Conservation (phyloP, 2,329 filamentous ascomycete species). For the Neocucurbitaria cava region DNA sequence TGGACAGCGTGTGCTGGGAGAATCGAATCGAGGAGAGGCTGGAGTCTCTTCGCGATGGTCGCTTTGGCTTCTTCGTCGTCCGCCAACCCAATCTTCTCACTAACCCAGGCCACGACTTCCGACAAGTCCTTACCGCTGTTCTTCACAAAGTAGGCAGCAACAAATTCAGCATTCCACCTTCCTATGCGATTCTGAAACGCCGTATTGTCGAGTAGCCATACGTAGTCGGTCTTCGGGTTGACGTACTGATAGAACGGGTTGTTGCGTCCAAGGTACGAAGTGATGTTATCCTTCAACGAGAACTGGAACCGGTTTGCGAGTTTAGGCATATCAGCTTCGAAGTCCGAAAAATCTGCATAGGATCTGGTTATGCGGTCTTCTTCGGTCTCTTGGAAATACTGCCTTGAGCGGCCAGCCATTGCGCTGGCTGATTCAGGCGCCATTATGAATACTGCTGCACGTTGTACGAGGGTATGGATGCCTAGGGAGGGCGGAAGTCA, state of each 20-base stretch:
- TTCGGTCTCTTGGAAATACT: conserved; percentile 41
- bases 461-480: conserved; percentile 19
- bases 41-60: conserved; percentile 71
- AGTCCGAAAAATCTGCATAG: conserved; percentile 39
- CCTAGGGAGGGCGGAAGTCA: conserved; percentile 39
- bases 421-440: conserved; percentile 28
- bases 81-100: conserved; percentile 70
- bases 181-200: conserved; percentile 67
- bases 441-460: conserved; percentile 33
- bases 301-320: conserved; percentile 43
- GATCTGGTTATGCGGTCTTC: conserved; percentile 41
- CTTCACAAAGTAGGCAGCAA: conserved; percentile 80
- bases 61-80: conserved; percentile 57
- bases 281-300: conserved; percentile 48
- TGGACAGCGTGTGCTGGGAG: conserved; percentile 72
- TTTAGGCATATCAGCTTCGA: conserved; percentile 47
- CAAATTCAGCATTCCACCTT: conserved; percentile 81
- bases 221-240: conserved; percentile 69
- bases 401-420: conserved; percentile 38
- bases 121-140: conserved; percentile 71
- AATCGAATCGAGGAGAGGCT: conserved; percentile 80
- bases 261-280: conserved; percentile 47
- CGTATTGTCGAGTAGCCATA: conserved; percentile 92
- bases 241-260: conserved; percentile 55
- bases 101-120: conserved; percentile 73